These are phyloP conservation scores for Acephala macrosclerotiorum DNA, from an alignment of 2,329 filamentous ascomycete species.

Conservation along the genomic window DNA sequence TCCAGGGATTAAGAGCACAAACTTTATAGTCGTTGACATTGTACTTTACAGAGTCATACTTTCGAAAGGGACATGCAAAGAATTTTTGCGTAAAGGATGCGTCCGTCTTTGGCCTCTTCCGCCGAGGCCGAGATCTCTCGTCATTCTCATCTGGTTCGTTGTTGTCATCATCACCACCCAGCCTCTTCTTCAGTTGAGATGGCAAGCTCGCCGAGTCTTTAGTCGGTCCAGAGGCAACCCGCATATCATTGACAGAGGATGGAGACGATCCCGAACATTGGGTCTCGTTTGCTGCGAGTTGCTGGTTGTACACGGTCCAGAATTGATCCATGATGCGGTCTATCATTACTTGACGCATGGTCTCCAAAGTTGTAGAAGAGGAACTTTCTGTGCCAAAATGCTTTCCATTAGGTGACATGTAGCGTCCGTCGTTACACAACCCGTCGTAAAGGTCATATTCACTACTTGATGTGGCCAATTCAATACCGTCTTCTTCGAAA, in stretches of 20 bases:
- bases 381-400: not conserved
- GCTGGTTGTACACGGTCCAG: constrained; percentile 24
- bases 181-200: not conserved
- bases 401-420: not conserved
- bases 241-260: not conserved
- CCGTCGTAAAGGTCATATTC: not conserved
- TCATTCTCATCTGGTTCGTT: not conserved
- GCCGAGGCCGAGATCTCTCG: not conserved
- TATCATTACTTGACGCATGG: constrained; percentile 7
- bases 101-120: not conserved
- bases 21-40: constrained; percentile 18
- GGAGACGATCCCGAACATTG: not conserved
- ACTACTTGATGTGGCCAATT: not conserved
- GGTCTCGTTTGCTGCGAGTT: constrained; percentile 36
- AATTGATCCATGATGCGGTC: constrained; percentile 28
- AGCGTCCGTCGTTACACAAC: not conserved
- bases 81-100: not conserved
- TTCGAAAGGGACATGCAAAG: constrained; percentile 33
- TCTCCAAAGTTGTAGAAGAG: not conserved
- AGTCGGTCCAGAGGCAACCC: not conserved
- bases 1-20: constrained; percentile 23
- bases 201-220: not conserved
- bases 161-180: not conserved
- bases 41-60: constrained; percentile 27
- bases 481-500: not conserved